These are phyloP conservation scores for Aspergillus sergii DNA, from an alignment of 2,329 filamentous ascomycete species.

Conservation along the genomic window DNA sequence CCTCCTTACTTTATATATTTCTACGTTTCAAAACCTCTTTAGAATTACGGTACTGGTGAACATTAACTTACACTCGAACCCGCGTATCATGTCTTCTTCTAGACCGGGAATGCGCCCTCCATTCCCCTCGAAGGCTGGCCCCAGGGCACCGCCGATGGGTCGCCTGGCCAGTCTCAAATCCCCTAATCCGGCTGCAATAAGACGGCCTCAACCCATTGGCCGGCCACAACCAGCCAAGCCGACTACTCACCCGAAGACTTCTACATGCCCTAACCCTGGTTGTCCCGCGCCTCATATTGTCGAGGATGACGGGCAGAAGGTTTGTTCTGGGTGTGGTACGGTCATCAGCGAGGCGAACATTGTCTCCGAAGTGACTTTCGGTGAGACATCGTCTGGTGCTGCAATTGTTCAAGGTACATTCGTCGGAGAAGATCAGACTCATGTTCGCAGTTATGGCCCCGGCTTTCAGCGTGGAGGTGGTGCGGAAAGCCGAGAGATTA, in stretches of 20 bases:
- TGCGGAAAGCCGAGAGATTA: slow-evolving; percentile 53
- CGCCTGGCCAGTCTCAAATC: slow-evolving; percentile 45
- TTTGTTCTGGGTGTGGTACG: slow-evolving; percentile 82
- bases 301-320: slow-evolving; percentile 51
- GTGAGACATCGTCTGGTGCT: slow-evolving; percentile 81
- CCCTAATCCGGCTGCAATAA: slow-evolving; percentile 41
- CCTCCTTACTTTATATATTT: neutral
- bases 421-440: slow-evolving; percentile 81
- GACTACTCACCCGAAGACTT: slow-evolving; percentile 41
- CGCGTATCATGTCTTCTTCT: slow-evolving; percentile 33
- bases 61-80: neutral
- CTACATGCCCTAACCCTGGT: slow-evolving; percentile 48
- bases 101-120: slow-evolving; percentile 38
- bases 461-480: slow-evolving; percentile 51
- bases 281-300: slow-evolving; percentile 50
- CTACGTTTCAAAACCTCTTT: neutral
- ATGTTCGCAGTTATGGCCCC: slow-evolving; percentile 63
- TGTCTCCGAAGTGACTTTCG: slow-evolving; percentile 88
- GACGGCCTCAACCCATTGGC: slow-evolving; percentile 37
- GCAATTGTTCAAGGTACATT: slow-evolving; percentile 90
- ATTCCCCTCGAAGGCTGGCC: slow-evolving; percentile 28
- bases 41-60: neutral
- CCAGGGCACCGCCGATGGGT: slow-evolving; percentile 33
- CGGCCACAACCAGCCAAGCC: slow-evolving; percentile 34
- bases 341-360: slow-evolving; percentile 86